Evolutionary conservation across 345 rosid species (phyloP).

Genomic region (Kandelia obovata): DNA sequence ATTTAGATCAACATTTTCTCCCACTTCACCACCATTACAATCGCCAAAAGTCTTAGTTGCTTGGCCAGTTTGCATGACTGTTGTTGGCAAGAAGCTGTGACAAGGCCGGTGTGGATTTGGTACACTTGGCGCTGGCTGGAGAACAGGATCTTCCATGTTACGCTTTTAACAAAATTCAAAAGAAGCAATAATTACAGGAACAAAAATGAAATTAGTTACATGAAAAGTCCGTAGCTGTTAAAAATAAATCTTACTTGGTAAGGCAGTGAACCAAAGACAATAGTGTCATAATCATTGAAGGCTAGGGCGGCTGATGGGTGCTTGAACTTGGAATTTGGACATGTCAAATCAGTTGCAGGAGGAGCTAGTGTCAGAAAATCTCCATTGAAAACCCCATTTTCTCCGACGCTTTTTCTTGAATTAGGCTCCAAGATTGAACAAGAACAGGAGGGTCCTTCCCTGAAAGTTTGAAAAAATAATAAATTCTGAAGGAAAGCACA

Average conservation of each 20-base stretch:
- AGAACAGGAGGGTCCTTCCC: constrained; percentile 32
- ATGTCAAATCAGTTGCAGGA: constrained; percentile 23
- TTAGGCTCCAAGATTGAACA: constrained; percentile 25
- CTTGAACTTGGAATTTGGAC: constrained; percentile 22
- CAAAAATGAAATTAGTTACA: neutral
- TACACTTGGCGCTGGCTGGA: constrained; percentile 11
- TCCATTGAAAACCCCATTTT: constrained; percentile 24
- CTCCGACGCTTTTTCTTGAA: constrained; percentile 22
- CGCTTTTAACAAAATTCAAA: constrained; percentile 26
- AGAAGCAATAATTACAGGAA: neutral
- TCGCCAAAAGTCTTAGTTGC: constrained; percentile 10
- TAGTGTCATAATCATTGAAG: constrained; percentile 16
- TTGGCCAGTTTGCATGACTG: constrained; percentile 23
- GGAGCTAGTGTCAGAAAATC: constrained; percentile 51
- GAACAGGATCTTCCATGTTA: constrained; percentile 21
- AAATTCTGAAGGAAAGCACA: neutral
- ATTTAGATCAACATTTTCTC: constrained; percentile 48
- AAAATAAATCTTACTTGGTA: constrained; percentile 34
- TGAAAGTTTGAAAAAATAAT: constrained; percentile 6
- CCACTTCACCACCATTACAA: constrained; percentile 25
- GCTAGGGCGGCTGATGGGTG: constrained; percentile 19
- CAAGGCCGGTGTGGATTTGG: constrained; percentile 25
- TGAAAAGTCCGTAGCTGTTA: neutral
- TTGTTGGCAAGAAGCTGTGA: constrained; percentile 44
- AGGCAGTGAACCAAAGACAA: constrained; percentile 33